Conservation (phyloP, 2,329 filamentous ascomycete genomes). For the Claviceps sorghi region DNA sequence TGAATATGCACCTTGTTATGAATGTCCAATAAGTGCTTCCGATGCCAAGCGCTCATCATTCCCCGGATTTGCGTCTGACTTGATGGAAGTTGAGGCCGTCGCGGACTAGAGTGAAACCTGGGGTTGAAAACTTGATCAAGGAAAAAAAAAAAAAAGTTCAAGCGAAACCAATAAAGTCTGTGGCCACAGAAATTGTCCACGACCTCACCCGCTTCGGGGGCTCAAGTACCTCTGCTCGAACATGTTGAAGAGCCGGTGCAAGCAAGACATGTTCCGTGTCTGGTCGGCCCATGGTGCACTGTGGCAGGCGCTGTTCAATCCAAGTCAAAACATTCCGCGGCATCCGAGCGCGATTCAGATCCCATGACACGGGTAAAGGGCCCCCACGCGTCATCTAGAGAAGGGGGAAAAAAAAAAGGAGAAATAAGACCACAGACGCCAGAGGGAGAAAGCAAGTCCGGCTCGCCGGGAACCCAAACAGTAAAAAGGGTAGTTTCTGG, state of each 20-base stretch:
- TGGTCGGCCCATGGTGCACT: background rate
- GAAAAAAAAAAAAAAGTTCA: background rate
- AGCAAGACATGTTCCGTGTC: background rate
- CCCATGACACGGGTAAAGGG: background rate
- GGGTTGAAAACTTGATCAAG: background rate
- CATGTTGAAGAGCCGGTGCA: background rate
- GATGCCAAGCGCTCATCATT: background rate
- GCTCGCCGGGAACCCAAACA: constrained; percentile 10
- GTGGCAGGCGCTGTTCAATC: background rate
- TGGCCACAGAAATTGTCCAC: background rate
- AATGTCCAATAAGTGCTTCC: constrained; percentile 1
- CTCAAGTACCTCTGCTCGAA: background rate
- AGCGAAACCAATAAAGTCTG: background rate
- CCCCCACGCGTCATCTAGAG: background rate
- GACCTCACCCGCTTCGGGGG: background rate
- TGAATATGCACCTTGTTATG: constrained; percentile 14
- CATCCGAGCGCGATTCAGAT: background rate
- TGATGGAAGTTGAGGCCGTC: background rate
- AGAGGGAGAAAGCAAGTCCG: constrained; percentile 11
- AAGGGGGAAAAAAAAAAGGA: background rate
- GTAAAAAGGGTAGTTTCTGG: constrained; percentile 15
- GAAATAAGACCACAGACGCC: constrained; percentile 4
- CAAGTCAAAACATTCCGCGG: background rate
- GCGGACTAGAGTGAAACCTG: background rate
- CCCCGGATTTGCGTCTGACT: background rate